Evolutionary conservation across 208 protist genomes (phyloP).

Genomic region (Leishmania turanica): DNA sequence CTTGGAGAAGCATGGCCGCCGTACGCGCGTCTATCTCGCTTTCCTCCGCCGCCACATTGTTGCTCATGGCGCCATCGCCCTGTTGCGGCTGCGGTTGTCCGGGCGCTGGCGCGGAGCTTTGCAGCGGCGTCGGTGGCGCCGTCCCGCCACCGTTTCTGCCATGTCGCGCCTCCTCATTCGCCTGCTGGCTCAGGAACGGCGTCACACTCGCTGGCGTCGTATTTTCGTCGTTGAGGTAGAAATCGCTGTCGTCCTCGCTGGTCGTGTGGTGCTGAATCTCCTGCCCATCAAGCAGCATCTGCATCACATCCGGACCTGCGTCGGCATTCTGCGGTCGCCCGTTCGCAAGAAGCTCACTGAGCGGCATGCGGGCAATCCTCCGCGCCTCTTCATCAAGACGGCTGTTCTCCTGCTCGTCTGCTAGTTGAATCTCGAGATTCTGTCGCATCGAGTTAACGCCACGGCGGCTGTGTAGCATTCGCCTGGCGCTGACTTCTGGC

Average conservation of each 20-base stretch:
- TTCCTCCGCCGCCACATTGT: background rate
- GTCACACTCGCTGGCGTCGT: background rate
- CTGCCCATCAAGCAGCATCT: slow-evolving; percentile 50
- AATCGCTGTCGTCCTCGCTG: slow-evolving; percentile 26
- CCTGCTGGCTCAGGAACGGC: slow-evolving; percentile 1
- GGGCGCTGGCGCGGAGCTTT: background rate
- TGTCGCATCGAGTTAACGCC: background rate
- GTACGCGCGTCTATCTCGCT: slow-evolving; percentile 11
- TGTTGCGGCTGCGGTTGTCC: background rate
- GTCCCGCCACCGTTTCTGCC: background rate
- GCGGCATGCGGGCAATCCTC: slow-evolving; percentile 24
- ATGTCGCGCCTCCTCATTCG: background rate
- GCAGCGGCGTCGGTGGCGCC: slow-evolving; percentile 11
- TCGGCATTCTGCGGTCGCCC: slow-evolving; percentile 41
- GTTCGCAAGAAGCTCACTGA: slow-evolving; percentile 35
- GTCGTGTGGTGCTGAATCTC: slow-evolving; percentile 19
- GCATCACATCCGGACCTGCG: slow-evolving; percentile 54
- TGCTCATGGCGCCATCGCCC: background rate
- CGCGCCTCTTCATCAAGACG: slow-evolving; percentile 27
- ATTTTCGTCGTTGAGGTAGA: slow-evolving; percentile 10
- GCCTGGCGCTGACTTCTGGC: slow-evolving; percentile 29
- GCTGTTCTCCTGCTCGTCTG: slow-evolving; percentile 22
- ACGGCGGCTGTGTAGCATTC: slow-evolving; percentile 14
- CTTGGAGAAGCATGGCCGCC: slow-evolving; percentile 8
- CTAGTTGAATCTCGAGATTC: slow-evolving; percentile 23